These are phyloP conservation scores for Podospora comata DNA, from an alignment of 495 filamentous ascomycete species.

Conservation along the genomic window DNA sequence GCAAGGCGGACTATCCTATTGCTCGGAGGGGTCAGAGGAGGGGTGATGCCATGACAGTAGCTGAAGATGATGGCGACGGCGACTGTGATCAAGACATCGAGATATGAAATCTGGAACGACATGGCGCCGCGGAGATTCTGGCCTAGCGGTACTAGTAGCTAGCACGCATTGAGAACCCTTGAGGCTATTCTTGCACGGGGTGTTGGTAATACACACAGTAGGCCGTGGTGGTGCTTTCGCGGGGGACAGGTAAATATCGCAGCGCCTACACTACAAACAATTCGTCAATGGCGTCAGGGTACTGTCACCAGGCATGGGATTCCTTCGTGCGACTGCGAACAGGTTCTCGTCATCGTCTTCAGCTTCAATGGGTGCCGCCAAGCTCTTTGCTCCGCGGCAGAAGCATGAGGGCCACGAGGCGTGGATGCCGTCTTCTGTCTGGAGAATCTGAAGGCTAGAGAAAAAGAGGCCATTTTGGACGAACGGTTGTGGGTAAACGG, in stretches of 20 bases:
- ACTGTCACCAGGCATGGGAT: background rate
- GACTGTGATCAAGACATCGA: conserved; percentile 9
- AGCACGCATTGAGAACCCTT: background rate
- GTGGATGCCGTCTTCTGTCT: background rate
- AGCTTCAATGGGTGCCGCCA: background rate
- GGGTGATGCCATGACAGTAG: conserved; percentile 19
- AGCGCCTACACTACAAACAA: conserved; percentile 4
- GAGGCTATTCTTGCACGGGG: conserved; percentile 9
- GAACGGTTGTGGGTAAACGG: conserved; percentile 4
- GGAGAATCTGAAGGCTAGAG: background rate
- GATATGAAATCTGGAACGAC: conserved; percentile 8
- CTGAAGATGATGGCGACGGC: conserved; percentile 7
- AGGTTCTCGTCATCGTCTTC: background rate
- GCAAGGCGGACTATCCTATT: conserved; percentile 17
- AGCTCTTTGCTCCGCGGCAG: conserved; percentile 3
- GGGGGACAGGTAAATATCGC: background rate
- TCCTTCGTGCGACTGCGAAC: background rate
- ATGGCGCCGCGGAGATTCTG: conserved; percentile 8
- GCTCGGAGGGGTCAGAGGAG: conserved; percentile 20
- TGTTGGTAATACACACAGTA: background rate
- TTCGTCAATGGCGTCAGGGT: conserved; percentile 5
- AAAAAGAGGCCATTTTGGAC: background rate
- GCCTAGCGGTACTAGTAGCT: background rate
- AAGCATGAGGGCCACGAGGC: background rate
- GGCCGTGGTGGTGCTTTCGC: background rate